Base-by-base conservation (phyloP, 768 basidiomycete genomes). In the Calvatia gigantea region DNA sequence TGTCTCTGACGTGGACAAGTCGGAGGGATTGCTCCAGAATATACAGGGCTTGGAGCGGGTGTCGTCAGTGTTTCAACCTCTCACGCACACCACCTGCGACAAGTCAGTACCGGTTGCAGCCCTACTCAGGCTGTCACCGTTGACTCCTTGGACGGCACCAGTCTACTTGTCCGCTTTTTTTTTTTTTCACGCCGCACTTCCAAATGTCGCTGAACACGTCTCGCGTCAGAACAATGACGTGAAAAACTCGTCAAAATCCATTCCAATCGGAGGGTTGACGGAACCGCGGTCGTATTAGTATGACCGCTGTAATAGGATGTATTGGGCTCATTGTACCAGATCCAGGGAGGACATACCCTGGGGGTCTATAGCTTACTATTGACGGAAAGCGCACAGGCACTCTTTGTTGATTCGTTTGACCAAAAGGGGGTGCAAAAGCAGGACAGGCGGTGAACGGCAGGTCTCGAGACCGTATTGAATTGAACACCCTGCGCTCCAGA, bases 221-320 rank as follows among this genome's bases (percentile, higher is more conserved):
- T 14, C 41, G 44, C 41, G 54, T 48, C 45, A 56, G 37, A 43
- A 35, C 8, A 38, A 42, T 56, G 54, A 56, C 54, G 47, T 12
- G 52, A 54, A 29, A 19, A 12, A 11, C 41, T 29, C 23, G n/a
- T 37, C 11, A 42, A 14, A 32, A 12, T 28, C 46, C 54, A 56
- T 55, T 46, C 8, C 25, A 47, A 21, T 55, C 54, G 54, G 54
- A 48, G 47, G 28, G 38, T 19, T 41, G 38, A 35, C 52, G 54
- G 46, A 41, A 33, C 54, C 54, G 47, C 41, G 39, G 31, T 37
- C 33, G 44, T 28, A 48, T 31, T 33, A 38, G 46, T n/a, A n/a
- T 25, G 7, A 23, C 15, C 6, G 27, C 28, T 49, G 49, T 41
- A 56, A 56, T 49, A 49, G 49, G 47, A 28, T n/a, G 15, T 15